Evolutionary conservation across 768 basidiomycete genomes (phyloP).

Genomic region (Pulveroboletus sp.): DNA sequence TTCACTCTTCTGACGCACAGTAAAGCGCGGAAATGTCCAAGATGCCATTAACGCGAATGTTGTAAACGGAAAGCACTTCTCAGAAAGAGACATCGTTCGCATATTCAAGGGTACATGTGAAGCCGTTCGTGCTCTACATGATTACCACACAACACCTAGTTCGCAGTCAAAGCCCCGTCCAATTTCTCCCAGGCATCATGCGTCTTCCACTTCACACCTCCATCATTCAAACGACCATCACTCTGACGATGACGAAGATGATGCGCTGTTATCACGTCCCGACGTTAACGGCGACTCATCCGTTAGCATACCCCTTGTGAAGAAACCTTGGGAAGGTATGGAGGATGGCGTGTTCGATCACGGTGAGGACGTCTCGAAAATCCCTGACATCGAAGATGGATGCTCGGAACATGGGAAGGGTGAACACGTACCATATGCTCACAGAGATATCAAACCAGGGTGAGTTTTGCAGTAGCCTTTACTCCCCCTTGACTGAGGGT

Average conservation of each 20-base stretch:
- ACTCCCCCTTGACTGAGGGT: constrained; percentile 3
- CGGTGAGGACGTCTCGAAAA: constrained; percentile 50
- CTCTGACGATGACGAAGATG: constrained; percentile 56
- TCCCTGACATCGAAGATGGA: constrained; percentile 38
- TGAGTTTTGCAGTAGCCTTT: constrained; percentile 35
- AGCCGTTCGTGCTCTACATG: constrained; percentile 93
- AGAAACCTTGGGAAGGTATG: constrained; percentile 45
- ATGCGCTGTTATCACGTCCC: constrained; percentile 68
- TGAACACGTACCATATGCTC: constrained; percentile 85
- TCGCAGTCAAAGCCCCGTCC: constrained; percentile 21
- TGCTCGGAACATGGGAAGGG: constrained; percentile 33
- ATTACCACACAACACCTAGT: constrained; percentile 54
- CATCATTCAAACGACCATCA: constrained; percentile 25
- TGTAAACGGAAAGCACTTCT: constrained; percentile 75
- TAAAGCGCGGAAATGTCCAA: constrained; percentile 87
- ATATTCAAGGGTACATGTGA: constrained; percentile 94
- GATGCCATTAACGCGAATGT: constrained; percentile 87
- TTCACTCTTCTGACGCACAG: not conserved
- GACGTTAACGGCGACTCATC: constrained; percentile 55
- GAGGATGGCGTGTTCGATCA: constrained; percentile 71
- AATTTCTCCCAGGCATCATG: constrained; percentile 10
- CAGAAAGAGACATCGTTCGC: constrained; percentile 83
- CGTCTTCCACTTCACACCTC: constrained; percentile 21
- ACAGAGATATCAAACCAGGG: constrained; percentile 96
- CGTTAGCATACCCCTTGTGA: constrained; percentile 56